Evolutionary conservation across 306 rosid genomes (phyloP), one percentile per base, ranked within the genome.

Genomic region (Oxytropis ochrocephala): DNA sequence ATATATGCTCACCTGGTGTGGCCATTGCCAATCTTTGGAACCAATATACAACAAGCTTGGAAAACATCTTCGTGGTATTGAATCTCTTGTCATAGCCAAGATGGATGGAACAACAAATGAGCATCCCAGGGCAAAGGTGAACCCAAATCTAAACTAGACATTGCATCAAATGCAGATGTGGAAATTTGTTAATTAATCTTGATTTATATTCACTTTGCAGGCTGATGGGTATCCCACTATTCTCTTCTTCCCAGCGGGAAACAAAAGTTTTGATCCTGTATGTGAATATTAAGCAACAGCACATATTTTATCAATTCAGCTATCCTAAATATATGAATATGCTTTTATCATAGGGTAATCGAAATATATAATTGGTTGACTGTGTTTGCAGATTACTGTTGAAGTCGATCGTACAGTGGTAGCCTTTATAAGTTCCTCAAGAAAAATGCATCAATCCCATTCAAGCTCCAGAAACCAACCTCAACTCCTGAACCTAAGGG

Each of bases 1-100:
- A 89, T 95, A 27, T 91, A 95, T 85, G 97, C 99, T 76, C 99
- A n/a, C 99, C 47, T 95, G 99, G 99, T 95, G 99, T 55, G 97
- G 97, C 65, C 99, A 95, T 80, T 95, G 99, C 84, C 95, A 91
- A 86, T 48, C 96, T 55, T 75, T 95, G 75, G 99, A 91, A 78
- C 99, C 99, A 56, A 84, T 85, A 74, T 95, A 87, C 83, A 79
- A 86, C 87, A 95, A 95, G 84, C 96, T 95, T 69, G 99, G 88
- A 58, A 89, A 87, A 79, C 96, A 91, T 78, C 86, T 95, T 70
- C 88, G 75, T 42, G 75, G 77, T 71, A 74, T 95, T 58, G 92
- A 95, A 7, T 95, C 99, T 50, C 65, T 95, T 48, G 95, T 95
- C 6, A 86, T 95, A 81, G 96, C 95, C 62, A 95, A 91, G 95